A percentile compares a stretch with the other conserved stretches of the same genome.
phyloP scores from a whole-genome alignment of 2,329 filamentous ascomycete species.

The Fusarium coicis region DNA sequence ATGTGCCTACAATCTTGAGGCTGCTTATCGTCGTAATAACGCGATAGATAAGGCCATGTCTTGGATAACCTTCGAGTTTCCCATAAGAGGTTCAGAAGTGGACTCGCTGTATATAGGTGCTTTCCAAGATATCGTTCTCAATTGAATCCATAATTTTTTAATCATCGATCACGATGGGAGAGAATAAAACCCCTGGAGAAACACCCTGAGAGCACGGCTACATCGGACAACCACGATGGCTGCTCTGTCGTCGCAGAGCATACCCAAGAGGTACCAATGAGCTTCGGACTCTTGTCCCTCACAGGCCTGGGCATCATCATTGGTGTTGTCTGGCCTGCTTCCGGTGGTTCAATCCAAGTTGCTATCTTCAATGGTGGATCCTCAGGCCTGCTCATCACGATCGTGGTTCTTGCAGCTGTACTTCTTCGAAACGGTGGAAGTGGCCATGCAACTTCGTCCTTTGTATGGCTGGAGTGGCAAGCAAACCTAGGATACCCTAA shows the following conservation, averaged over 20 bases:
- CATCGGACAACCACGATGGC: not conserved
- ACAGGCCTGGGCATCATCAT: not conserved
- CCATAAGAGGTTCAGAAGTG: not conserved
- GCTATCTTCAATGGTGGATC: not conserved
- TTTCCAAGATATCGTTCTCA: not conserved
- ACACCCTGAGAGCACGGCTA: rapidly evolving
- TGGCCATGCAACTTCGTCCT: not conserved
- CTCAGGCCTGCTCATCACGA: not conserved
- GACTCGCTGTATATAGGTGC: not conserved
- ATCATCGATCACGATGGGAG: not conserved
- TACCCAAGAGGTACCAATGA: not conserved
- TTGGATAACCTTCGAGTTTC: too few relatives aligned
- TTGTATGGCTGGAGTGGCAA: not conserved
- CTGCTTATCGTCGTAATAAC: not conserved
- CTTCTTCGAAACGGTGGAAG: not conserved
- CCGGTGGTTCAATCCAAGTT: not conserved
- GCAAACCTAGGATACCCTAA: not conserved
- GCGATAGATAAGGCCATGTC: not conserved
- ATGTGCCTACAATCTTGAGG: not conserved
- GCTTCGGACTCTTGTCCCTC: rapidly evolving
- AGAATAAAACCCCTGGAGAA: rapidly evolving
- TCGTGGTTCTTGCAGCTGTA: not conserved
- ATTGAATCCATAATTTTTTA: rapidly evolving
- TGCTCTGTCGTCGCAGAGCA: not conserved
- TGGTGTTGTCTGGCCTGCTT: not conserved